Evolutionary conservation across 176 grass and related monocot species (phyloP), one percentile per base, ranked within the genome.

Genomic region (Oryza meyeriana): DNA sequence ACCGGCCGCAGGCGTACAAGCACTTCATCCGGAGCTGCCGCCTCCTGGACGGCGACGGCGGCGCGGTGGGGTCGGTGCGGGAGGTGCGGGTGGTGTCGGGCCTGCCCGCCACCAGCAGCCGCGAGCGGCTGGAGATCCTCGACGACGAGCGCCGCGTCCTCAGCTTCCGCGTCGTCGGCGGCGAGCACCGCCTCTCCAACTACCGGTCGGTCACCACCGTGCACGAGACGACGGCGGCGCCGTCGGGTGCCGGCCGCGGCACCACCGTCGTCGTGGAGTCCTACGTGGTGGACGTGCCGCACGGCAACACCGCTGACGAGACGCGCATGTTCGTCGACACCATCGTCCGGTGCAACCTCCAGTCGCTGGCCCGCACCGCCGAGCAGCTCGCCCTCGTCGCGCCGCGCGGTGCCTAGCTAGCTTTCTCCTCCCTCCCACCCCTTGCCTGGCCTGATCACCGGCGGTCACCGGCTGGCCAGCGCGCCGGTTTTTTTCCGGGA

Each of bases 71-170:
- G 33, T 90, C 90, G 16, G 87, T 97, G 24, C 87, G 94, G 20
- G 94, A 97, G 86, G 86, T 97, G 58, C 83, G 77, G 6, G 80
- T 97, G 8, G 88, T 90, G 4, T 90, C 94, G 2, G 94, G 94
- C 44, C 92, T 97, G 20, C 94, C 94, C 0, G 94, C 94, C 52
- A 86, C 88, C 39, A 89, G 55, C 80, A 97, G 94, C 87, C 88
- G 85, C 34, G 94, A 97, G 82, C 87, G 94, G 32, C 94, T 97
- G 57, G 94, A 97, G 87, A 88, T 92, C 75, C 90, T 97, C 4
- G 94, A 97, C 76, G 94, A 97, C 85, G 94, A 92, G 74, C 88
- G 92, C n/a, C 92, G 87, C 82, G 92, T 97, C 32, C 69, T 94
- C 69, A 93, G 94, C 85, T 97, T 97, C 81, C 85, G 88, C 72